Evolutionary conservation across 2,329 filamentous ascomycete genomes (phyloP), one percentile per base, ranked within the genome.

Genomic region (Ascochyta pisi): DNA sequence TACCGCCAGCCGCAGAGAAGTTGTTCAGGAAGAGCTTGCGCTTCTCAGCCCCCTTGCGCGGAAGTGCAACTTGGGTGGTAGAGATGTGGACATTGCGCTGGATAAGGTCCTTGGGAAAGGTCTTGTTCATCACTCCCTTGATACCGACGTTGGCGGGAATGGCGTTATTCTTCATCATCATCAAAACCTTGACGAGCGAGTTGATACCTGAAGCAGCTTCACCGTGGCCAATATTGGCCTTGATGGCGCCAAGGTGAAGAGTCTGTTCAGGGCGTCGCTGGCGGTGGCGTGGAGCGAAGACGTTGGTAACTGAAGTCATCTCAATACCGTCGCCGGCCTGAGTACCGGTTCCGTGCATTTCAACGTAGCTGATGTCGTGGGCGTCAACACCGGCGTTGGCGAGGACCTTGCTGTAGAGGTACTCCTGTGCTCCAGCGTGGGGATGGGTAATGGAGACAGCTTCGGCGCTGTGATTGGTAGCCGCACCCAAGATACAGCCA

Each of bases 301-400:
- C 79, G 44, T 84, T 81, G 22, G 87, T 86, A 44, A 96, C 89
- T 0, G 89, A 92, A 1, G 86, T 81, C 88, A 94, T 93, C 73
- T 96, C 92, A 4, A 86, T 89, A 7, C 86, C 87, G 68, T 96
- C 92, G 58, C 90, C 92, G 29, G 89, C 91, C 73, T 95, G 90
- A 0, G 91, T 96, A 29, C 92, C 92, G 3, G 92, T 96, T 13
- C 90, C 92, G 73, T 96, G 91, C 87, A 95, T 92, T 76, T 96
- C 92, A 8, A 96, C 87, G 68, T 94, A 96, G 74, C 87, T 87
- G 44, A 96, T 83, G 60, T 93, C 89, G 46, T 86, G 83, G 1
- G 91, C 89, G 67, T 93, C 87, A 22, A 95, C 83, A 55, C 89
- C 88, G 38, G 90, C 88, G 39, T 90, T 84, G 43, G 88, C 84